phyloP scores from a whole-genome alignment of 805 yeast genomes.

The Pichia scutulata region DNA sequence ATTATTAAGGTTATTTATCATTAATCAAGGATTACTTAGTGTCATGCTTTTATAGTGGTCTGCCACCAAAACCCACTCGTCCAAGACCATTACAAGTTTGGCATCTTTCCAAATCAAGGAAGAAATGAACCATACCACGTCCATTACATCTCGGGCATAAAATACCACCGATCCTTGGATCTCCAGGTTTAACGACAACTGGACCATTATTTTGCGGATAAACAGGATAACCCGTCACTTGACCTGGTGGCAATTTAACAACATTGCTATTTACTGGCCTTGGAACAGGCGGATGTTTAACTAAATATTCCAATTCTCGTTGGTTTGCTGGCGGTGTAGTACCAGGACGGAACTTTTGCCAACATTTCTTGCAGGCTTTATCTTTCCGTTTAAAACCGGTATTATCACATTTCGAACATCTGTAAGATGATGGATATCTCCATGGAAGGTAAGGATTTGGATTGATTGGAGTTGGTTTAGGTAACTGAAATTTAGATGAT shows the following conservation, averaged over 20 bases:
- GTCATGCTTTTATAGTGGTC: constrained; percentile 5
- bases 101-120: constrained; percentile 58
- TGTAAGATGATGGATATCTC: constrained; percentile 52
- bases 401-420: constrained; percentile 64
- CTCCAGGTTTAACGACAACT: constrained; percentile 60
- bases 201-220: constrained; percentile 18
- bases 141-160: constrained; percentile 72
- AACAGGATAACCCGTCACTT: background rate
- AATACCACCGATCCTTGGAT: constrained; percentile 66
- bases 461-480: constrained; percentile 11
- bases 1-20: background rate
- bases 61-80: constrained; percentile 29
- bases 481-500: background rate
- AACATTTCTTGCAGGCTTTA: constrained; percentile 62
- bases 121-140: constrained; percentile 44
- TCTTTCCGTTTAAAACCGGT: constrained; percentile 61
- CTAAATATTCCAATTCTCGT: constrained; percentile 9
- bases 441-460: constrained; percentile 49
- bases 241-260: constrained; percentile 22
- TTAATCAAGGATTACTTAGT: background rate
- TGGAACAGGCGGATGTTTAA: constrained; percentile 11
- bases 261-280: constrained; percentile 21
- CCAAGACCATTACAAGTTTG: constrained; percentile 64
- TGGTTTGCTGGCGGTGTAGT: constrained; percentile 16
- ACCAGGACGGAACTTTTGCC: constrained; percentile 42